phyloP scores from a whole-genome alignment of 2,329 filamentous ascomycete genomes.

The Hymenoscyphus linearis region DNA sequence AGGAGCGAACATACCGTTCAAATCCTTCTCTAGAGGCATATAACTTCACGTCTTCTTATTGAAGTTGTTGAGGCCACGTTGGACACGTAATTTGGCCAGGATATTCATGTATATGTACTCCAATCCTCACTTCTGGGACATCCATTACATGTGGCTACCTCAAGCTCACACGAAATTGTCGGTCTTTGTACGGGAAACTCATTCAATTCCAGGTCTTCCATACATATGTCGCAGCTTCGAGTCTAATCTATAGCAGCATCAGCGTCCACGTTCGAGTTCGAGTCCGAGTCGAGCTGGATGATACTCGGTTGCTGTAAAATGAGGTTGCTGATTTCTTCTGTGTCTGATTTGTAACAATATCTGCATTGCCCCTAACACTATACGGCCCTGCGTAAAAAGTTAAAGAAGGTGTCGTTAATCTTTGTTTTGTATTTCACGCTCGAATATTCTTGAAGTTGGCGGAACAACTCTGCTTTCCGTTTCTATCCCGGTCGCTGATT shows the following conservation, averaged over 20 bases:
- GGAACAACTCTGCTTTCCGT: neutral
- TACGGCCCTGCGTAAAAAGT: neutral
- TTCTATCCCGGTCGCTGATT: neutral
- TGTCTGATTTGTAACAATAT: neutral
- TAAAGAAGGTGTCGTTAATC: neutral
- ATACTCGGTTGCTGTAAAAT: neutral
- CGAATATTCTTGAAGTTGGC: neutral
- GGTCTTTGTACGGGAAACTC: neutral
- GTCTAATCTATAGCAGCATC: neutral
- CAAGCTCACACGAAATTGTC: neutral
- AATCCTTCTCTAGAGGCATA: constrained; percentile 42
- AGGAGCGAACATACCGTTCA: constrained; percentile 32
- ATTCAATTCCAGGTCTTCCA: neutral
- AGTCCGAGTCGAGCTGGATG: neutral
- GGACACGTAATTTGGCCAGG: constrained; percentile 47
- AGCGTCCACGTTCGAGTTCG: neutral
- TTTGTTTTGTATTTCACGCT: neutral
- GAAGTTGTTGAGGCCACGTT: constrained; percentile 41
- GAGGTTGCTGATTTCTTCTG: neutral
- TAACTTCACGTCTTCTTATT: constrained; percentile 40
- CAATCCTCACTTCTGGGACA: constrained; percentile 13
- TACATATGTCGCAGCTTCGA: neutral
- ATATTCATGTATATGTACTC: constrained; percentile 11
- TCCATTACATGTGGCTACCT: constrained; percentile 5
- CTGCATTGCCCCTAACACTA: neutral